Conservation (phyloP, 176 grass and related monocot genomes). For the Aegilops longissima region DNA sequence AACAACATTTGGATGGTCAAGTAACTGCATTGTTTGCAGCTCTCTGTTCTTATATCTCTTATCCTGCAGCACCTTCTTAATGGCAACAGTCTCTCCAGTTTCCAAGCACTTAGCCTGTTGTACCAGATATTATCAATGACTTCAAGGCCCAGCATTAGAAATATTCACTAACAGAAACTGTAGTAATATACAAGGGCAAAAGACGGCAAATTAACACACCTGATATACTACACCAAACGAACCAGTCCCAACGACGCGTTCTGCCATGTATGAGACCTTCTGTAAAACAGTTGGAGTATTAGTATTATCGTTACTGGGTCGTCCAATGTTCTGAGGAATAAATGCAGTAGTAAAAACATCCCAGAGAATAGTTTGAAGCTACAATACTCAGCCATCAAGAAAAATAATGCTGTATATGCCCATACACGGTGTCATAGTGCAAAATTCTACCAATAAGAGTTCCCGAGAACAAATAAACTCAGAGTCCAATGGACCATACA, state of each 20-base stretch:
- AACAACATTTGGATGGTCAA: constrained; percentile 91
- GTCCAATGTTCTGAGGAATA: neutral
- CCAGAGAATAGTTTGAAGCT: neutral
- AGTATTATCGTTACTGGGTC: constrained; percentile 22
- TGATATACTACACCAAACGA: constrained; percentile 98
- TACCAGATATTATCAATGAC: constrained; percentile 28
- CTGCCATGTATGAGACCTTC: constrained; percentile 98
- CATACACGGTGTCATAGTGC: neutral
- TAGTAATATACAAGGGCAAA: constrained; percentile 17
- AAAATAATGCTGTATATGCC: neutral
- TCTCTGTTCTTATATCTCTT: constrained; percentile 98
- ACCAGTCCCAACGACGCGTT: constrained; percentile 86
- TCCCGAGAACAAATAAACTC: neutral
- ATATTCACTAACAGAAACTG: neutral
- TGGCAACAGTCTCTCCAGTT: constrained; percentile 88
- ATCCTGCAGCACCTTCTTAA: constrained; percentile 97
- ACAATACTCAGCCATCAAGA: neutral
- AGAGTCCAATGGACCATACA: neutral
- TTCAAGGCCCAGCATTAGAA: constrained; percentile 15
- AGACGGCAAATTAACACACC: constrained; percentile 37
- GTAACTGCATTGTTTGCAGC: constrained; percentile 89
- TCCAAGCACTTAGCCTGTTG: constrained; percentile 88
- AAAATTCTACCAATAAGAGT: neutral
- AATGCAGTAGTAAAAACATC: neutral
- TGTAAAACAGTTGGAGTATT: constrained; percentile 49